phyloP scores from a whole-genome alignment of 2,329 filamentous ascomycete species.

The Sarocladium oryzae region DNA sequence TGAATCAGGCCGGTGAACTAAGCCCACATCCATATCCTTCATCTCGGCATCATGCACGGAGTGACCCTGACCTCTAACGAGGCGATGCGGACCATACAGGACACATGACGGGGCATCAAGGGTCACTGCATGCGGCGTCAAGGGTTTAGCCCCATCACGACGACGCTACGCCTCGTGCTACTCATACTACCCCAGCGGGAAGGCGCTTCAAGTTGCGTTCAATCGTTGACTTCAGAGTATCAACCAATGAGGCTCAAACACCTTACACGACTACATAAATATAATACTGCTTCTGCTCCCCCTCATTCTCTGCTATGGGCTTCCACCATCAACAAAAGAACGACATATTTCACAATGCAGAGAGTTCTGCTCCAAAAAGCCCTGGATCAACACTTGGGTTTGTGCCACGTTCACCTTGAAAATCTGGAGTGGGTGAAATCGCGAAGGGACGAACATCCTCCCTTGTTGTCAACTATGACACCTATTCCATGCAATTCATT shows the following conservation, averaged over 20 bases:
- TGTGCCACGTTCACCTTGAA: not conserved
- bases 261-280: too few relatives aligned
- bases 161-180: not conserved
- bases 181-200: not conserved
- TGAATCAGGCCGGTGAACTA: conserved; percentile 17
- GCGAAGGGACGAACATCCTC: too few relatives aligned
- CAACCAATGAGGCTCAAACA: too few relatives aligned
- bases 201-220: not conserved
- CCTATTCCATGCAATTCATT: too few relatives aligned
- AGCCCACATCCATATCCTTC: not conserved
- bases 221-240: not conserved
- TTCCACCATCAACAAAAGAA: conserved; percentile 2
- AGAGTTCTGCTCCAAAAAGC: not conserved
- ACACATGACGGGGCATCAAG: not conserved
- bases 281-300: too few relatives aligned
- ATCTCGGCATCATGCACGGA: too few relatives aligned
- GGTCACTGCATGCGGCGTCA: not conserved
- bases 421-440: not conserved
- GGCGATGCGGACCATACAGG: not conserved
- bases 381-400: not conserved
- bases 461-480: too few relatives aligned
- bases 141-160: not conserved
- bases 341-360: not conserved
- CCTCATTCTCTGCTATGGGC: too few relatives aligned
- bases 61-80: not conserved